A percentile compares a stretch with the other conserved stretches of the same genome.
Evolutionary conservation across 441 rosid species (phyloP).

Genomic region (Populus hybrid): DNA sequence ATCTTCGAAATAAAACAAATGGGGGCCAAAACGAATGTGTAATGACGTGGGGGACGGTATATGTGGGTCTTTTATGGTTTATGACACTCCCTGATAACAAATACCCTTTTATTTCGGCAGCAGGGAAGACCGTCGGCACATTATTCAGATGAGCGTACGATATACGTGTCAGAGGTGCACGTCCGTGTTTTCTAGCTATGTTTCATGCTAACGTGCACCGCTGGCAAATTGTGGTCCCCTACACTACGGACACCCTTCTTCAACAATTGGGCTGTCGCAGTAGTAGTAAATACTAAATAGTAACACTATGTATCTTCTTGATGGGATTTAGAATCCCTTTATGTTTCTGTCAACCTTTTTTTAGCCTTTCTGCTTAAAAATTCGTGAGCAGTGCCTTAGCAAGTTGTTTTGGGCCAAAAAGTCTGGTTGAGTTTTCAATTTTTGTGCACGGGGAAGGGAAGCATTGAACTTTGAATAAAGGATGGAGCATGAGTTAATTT

Average conservation of each 20-base stretch:
- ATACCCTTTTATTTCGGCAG: too few relatives aligned
- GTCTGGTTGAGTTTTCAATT: not conserved
- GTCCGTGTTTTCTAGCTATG: slow-evolving; percentile 3
- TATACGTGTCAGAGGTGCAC: slow-evolving; percentile 16
- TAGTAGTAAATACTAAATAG: too few relatives aligned
- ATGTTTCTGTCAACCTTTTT: not conserved
- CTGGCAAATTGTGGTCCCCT: not conserved
- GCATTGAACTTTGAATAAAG: not conserved
- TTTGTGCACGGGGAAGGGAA: slow-evolving; percentile 1
- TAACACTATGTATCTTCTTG: not conserved
- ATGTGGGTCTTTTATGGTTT: not conserved
- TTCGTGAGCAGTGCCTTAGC: not conserved
- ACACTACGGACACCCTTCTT: not conserved
- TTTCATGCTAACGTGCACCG: slow-evolving; percentile 12
- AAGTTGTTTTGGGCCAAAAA: not conserved
- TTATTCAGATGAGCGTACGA: slow-evolving; percentile 8
- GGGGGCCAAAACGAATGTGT: not conserved
- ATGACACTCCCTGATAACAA: too few relatives aligned
- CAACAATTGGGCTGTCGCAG: not conserved
- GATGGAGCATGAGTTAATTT: slow-evolving; percentile 14
- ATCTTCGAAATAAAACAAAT: not conserved
- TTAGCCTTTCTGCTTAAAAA: not conserved
- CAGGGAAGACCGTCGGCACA: not conserved
- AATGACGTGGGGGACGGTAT: not conserved
- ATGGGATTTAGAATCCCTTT: not conserved